Evolutionary conservation across 495 filamentous ascomycete genomes (phyloP), one percentile per base, ranked within the genome.

Genomic region (Aspergillus haitiensis): DNA sequence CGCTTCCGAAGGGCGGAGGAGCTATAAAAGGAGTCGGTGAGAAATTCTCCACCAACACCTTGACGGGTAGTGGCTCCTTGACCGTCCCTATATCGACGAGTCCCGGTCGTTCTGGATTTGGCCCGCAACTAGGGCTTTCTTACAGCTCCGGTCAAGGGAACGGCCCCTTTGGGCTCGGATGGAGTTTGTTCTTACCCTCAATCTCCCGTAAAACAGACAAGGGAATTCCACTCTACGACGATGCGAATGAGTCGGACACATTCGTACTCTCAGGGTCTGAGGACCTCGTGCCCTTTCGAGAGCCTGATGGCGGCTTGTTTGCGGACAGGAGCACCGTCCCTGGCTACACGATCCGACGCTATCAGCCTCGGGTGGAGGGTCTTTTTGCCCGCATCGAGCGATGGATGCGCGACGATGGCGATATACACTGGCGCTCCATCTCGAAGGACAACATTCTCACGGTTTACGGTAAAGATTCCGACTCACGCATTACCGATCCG

Each of bases 131-230:
- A 5, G 7, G 16, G 2, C 31, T 55, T 16, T 33, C 18, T 10
- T 55, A 55, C 39, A 40, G 46, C 34, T 55, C 52, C 5, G 52
- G 52, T 4, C 12, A 7, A 1, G 52, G 37, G 1, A 55, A 55
- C 16, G 52, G 52, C 6, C 37, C 37, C 6, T 55, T 55, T 15
- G 52, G 52, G 5, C 39, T 55, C 4, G 52, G 52, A n/a, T 55
- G 52, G 52, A 32, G 39, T 15, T 18, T 55, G 21, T 33, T 21
- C 1, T 3, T 21, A 7, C n/a, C 16, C 5, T 45, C 21, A 2
- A 55, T 55, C 10, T 18, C 52, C 3, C 10, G 52, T 6, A 55
- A 55, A 31, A 55, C 39, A 7, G 15, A 31, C 31, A 7, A 12
- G 6, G 37, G 37, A 2, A 7, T 55, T 5, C 52, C 52, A 2